Base-by-base conservation (phyloP, 495 filamentous ascomycete species). In the Podospora fimiseda region DNA sequence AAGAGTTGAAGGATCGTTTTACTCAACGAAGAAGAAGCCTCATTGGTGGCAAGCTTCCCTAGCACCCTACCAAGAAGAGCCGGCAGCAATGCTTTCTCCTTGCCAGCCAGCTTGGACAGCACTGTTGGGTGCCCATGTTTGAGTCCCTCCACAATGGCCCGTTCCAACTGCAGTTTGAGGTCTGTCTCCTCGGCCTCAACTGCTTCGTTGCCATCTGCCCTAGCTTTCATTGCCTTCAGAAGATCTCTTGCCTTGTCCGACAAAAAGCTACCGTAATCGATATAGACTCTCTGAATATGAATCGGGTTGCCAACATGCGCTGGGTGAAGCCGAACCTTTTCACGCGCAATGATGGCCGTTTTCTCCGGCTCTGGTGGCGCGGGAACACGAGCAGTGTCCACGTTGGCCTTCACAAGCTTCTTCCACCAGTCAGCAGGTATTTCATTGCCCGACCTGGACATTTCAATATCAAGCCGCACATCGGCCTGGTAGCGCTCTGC, bases 1-100 rank as follows among this genome's bases (percentile, higher is more conserved):
- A 92, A 71, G 22, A 92, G 68, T 61, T 80, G 80, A 1, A 93
- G 75, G 18, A 89, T 80, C 18, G 77, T 81, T 38, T 80, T 73
- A 7, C 82, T 73, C 16, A 93, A 65, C 23, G 73, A 66, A 0
- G 85, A 82, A 54, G 82, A 78, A 55, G 77, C 80, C 56, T 91
- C 87, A 20, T 79, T 74, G 5, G 79, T 74, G 51, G 84, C 79
- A 4, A 86, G 80, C 55, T 87, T 80, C 20, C 80, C 73, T 30
- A 94, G 65, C 60, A 73, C 82, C 74, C 73, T 86, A 70, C 55
- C 81, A 71, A 76, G 80, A 50, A 67, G 79, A 73, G 73, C 61
- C 43, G 72, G 61, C 48, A 77, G 52, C 52, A 21, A 23, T 5
- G 18, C 19, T 20, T 67, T 71, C 19, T 62, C 58, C 37, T 71